Evolutionary conservation across 495 filamentous ascomycete species (phyloP).

Genomic region (Amorphotheca resinae): DNA sequence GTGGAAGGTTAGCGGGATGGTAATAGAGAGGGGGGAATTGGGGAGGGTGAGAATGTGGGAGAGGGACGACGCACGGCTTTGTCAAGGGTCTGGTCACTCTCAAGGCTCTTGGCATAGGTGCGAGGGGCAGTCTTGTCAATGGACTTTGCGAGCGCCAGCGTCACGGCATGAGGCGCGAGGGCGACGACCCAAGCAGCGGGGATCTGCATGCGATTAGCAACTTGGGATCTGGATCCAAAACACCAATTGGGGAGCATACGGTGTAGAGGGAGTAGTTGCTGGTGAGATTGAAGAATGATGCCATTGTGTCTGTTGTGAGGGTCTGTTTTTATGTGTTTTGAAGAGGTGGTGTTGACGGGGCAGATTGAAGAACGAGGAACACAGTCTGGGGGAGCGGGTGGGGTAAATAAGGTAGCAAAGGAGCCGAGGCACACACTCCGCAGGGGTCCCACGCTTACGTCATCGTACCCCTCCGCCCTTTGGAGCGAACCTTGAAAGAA

Average conservation of each 20-base stretch:
- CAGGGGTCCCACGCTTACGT: no score
- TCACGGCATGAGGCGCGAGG: constrained; percentile 26
- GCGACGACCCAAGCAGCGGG: constrained; percentile 32
- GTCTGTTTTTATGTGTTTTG: no score
- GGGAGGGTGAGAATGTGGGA: not conserved
- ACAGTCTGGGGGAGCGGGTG: no score
- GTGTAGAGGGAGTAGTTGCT: constrained; percentile 36
- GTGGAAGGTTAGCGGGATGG: not conserved
- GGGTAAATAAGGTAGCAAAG: no score
- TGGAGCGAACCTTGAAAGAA: no score
- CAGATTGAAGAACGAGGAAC: no score
- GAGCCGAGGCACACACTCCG: no score
- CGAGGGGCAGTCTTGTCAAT: constrained; percentile 30
- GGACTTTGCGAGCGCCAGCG: constrained; percentile 26
- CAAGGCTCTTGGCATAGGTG: constrained; percentile 20
- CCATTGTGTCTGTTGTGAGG: constrained; percentile 32
- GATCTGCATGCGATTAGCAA: constrained; percentile 22
- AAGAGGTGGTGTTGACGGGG: no score
- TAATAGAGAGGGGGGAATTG: not conserved
- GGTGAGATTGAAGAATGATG: constrained; percentile 27
- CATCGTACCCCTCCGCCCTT: no score
- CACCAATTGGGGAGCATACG: constrained; percentile 18
- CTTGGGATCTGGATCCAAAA: not conserved
- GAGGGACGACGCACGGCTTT: constrained; percentile 25
- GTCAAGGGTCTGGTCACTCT: constrained; percentile 30